Base-by-base conservation (phyloP, 805 yeast genomes). In the Candida silvicultrix region DNA sequence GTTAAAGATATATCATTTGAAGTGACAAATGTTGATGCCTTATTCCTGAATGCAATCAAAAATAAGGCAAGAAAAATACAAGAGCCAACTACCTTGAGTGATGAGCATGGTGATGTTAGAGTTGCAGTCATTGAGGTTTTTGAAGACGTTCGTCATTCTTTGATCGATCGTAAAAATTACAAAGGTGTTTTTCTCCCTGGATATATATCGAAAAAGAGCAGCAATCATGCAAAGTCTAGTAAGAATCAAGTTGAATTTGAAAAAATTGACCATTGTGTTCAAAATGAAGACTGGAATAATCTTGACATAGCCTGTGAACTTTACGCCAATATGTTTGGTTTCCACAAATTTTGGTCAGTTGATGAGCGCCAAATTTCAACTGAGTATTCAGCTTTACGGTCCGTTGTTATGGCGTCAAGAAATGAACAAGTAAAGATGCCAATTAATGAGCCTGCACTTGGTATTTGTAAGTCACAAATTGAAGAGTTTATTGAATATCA, bases 331-430 rank as follows among this genome's bases (percentile, higher is more conserved):
- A 75, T 78, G 2, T 78, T 87, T 54, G 89, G 89, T 1, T 85
- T 88, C 64, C 89, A 82, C 53, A 71, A 80, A 57, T 87, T 78
- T 60, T 85, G 95, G 94, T 83, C 92, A 1, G 95, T 85, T 12
- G 95, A 86, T 60, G 95, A 88, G 51, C 71, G 69, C 41, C 85
- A 82, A 52, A 77, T 88, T n/a, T 71, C 74, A 43, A 86, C 96
- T 0, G 79, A 77, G 44, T 79, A 68, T 52, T 77, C 89, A 2
- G 85, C 94, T 0, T 73, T 87, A 46, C 71, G 77, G 45, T 83
- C 95, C 12, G 76, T 80, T 21, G 95, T 88, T 14, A 83, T 88
- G 89, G 78, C 90, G 0, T 78, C 85, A 8, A 66, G 71, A 14
- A 77, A 81, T 52, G 86, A 83, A 15, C 62, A 57, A 36, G 75